phyloP scores from a whole-genome alignment of 2,329 filamentous ascomycete species.

The Mariannaea sp. region DNA sequence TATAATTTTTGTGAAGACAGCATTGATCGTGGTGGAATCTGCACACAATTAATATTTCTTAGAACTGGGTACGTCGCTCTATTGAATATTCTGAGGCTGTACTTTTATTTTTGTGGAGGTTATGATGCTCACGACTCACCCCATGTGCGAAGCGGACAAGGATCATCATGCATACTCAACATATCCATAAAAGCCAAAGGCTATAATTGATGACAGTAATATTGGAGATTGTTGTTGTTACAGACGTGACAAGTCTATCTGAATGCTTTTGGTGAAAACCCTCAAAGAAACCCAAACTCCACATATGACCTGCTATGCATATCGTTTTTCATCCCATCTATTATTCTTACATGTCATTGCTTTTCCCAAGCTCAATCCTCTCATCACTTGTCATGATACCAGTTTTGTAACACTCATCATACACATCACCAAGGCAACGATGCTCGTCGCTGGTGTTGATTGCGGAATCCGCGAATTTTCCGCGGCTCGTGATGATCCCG shows the following conservation, averaged over 20 bases:
- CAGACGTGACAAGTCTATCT: not conserved
- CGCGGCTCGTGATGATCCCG: not conserved
- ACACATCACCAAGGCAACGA: not conserved
- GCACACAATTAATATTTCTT: no score
- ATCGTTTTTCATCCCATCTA: constrained; percentile 3
- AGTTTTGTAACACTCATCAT: constrained; percentile 8
- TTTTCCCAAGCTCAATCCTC: not conserved
- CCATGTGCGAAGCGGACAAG: no score
- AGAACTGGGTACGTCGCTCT: no score
- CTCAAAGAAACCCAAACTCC: not conserved
- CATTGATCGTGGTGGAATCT: no score
- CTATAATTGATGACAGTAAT: not conserved
- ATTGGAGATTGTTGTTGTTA: not conserved
- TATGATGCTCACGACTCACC: no score
- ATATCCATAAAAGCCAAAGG: not conserved
- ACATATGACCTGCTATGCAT: not conserved
- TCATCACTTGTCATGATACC: not conserved
- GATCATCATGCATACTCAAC: no score
- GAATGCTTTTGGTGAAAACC: not conserved
- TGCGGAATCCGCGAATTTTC: not conserved
- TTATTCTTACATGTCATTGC: not conserved
- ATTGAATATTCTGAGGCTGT: no score
- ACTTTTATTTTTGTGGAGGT: no score
- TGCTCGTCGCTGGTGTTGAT: constrained; percentile 5
- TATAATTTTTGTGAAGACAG: no score